A percentile compares a stretch with the other conserved stretches of the same genome.
Conservation (phyloP, 106 monocot genomes). For the Agapanthus africanus region DNA sequence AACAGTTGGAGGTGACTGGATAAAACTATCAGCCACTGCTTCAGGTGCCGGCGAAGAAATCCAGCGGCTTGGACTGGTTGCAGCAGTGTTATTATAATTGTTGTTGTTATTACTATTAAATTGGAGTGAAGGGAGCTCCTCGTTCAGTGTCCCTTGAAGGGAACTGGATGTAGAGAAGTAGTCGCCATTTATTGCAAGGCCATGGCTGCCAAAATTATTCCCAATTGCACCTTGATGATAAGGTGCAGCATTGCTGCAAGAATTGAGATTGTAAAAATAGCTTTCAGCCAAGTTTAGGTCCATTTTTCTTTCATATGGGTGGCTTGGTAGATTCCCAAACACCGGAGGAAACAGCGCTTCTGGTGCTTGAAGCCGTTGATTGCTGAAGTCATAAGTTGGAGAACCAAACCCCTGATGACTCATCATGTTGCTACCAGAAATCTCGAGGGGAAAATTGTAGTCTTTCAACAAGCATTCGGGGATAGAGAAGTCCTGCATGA, state of each 20-base stretch:
- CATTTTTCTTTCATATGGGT: conserved; percentile 16
- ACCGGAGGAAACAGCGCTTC: conserved; percentile 16
- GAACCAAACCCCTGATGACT: conserved; percentile 14
- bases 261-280: no score
- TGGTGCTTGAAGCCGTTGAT: conserved; percentile 5
- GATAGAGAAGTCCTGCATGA: no score
- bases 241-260: no score
- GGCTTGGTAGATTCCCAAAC: conserved; percentile 9
- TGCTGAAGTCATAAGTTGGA: conserved; percentile 8
- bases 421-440: conserved; percentile 7
- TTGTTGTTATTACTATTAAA: no score
- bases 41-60: conserved; percentile 9
- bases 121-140: conserved; percentile 99
- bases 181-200: conserved; percentile 45
- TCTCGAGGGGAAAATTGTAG: conserved; percentile 13
- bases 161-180: conserved; percentile 65
- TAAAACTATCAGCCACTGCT: conserved; percentile 12
- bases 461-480: no score
- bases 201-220: conserved; percentile 63
- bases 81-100: no score
- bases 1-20: conserved; percentile 20
- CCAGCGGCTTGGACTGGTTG: conserved; percentile 22
- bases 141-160: conserved; percentile 39
- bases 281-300: conserved; percentile 16
- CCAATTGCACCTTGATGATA: conserved; percentile 6